These are phyloP conservation scores for Astragalus membranaceus DNA, from an alignment of 306 rosid species.

Conservation along the genomic window DNA sequence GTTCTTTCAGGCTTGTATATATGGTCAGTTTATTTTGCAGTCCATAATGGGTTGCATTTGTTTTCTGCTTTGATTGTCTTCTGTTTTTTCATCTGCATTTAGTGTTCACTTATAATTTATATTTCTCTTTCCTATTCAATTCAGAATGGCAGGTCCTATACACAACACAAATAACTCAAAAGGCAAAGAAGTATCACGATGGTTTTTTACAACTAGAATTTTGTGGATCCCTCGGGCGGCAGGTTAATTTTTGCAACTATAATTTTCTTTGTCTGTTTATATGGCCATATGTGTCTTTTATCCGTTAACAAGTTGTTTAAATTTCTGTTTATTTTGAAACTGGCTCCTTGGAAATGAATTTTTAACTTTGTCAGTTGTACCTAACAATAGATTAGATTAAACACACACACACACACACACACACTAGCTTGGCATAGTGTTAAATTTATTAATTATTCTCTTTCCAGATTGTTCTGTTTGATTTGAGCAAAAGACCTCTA, in stretches of 20 bases:
- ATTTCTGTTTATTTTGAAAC: constrained; percentile 7
- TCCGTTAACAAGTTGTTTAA: constrained; percentile 3
- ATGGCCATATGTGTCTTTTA: not conserved
- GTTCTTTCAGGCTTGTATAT: not conserved
- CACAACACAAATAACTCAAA: constrained; percentile 59
- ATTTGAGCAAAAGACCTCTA: constrained; percentile 45
- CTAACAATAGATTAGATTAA: not conserved
- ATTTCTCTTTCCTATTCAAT: constrained; percentile 14
- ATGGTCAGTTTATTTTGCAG: constrained; percentile 3
- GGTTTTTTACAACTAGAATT: constrained; percentile 50
- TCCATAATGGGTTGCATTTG: not conserved
- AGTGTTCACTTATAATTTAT: constrained; percentile 6
- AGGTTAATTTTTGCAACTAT: constrained; percentile 38
- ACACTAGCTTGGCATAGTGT: not conserved
- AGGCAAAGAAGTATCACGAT: constrained; percentile 63
- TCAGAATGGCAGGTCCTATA: constrained; percentile 69
- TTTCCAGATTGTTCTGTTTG: constrained; percentile 56
- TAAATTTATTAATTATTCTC: not conserved
- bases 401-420: not conserved
- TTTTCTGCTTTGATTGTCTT: constrained; percentile 12
- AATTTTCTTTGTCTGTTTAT: constrained; percentile 6
- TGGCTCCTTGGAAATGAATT: not conserved
- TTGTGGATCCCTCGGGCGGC: constrained; percentile 51
- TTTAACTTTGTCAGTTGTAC: not conserved
- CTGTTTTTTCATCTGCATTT: not conserved